phyloP scores from a whole-genome alignment of 2,329 filamentous ascomycete genomes.

The Zarea fungicola region DNA sequence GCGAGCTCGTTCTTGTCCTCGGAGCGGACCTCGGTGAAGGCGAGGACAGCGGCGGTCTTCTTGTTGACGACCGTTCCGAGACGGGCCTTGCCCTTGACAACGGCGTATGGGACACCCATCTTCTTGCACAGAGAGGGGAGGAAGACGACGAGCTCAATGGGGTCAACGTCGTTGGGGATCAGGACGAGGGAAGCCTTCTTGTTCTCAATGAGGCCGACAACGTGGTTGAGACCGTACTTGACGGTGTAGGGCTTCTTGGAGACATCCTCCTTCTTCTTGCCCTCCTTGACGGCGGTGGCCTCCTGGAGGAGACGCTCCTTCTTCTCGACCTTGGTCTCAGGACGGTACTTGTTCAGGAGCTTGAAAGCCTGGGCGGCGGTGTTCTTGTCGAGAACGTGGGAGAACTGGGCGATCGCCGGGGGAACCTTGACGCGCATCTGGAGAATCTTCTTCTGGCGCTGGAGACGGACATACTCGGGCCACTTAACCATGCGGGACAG shows the following conservation, averaged over 20 bases:
- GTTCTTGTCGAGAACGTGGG: constrained; percentile 94
- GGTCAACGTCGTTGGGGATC: constrained; percentile 99
- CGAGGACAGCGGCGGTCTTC: constrained; percentile 98
- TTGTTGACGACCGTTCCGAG: constrained; percentile 99
- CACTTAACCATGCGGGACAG: constrained; percentile 98
- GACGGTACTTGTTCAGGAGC: constrained; percentile 99
- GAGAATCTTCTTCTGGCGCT: constrained; percentile 92
- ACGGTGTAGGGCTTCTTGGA: constrained; percentile 99
- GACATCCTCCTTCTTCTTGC: constrained; percentile 99
- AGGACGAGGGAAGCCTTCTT: constrained; percentile 99
- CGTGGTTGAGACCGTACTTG: constrained; percentile 99
- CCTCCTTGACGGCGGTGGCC: constrained; percentile 94
- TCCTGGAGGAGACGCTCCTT: constrained; percentile 99
- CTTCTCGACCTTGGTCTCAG: constrained; percentile 99
- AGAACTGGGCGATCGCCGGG: constrained; percentile 95
- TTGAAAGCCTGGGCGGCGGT: constrained; percentile 96
- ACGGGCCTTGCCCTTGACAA: constrained; percentile 99
- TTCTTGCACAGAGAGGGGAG: constrained; percentile 98
- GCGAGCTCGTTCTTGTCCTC: constrained; percentile 98
- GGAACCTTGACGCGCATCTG: constrained; percentile 98
- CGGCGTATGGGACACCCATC: constrained; percentile 99
- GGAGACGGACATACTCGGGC: constrained; percentile 98
- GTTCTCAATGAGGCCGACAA: constrained; percentile 95
- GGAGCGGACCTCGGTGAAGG: constrained; percentile 90
- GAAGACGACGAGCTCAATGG: constrained; percentile 99